Conservation (phyloP, 2,329 filamentous ascomycete species). For the Colletotrichum graminicola region DNA sequence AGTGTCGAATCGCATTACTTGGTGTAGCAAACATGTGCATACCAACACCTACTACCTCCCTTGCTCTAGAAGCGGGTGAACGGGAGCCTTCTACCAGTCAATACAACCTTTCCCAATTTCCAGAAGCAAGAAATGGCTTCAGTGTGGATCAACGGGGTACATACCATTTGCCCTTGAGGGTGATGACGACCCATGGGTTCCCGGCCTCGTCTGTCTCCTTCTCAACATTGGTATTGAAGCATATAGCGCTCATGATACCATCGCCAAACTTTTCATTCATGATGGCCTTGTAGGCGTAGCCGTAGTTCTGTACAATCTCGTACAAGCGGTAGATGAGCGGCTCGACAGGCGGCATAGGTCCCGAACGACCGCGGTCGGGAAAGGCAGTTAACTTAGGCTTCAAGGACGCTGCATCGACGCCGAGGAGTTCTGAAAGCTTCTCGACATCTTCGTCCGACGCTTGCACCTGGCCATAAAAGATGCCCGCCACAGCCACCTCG, state of each 20-base stretch:
- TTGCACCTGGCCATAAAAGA: slow-evolving; percentile 90
- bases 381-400: slow-evolving; percentile 76
- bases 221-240: slow-evolving; percentile 90
- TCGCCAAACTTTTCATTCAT: slow-evolving; percentile 95
- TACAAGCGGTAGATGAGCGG: slow-evolving; percentile 91
- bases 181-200: slow-evolving; percentile 86
- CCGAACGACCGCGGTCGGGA: slow-evolving; percentile 82
- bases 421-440: slow-evolving; percentile 75
- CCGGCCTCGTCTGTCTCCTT: slow-evolving; percentile 92
- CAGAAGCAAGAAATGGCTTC: neutral
- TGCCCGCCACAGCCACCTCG: slow-evolving; percentile 86
- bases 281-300: slow-evolving; percentile 94
- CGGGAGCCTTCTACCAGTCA: slow-evolving; percentile 49
- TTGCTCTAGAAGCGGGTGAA: slow-evolving; percentile 52
- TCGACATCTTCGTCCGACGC: slow-evolving; percentile 76
- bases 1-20: neutral
- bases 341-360: slow-evolving; percentile 87
- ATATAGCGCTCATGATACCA: slow-evolving; percentile 97
- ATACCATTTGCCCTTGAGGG: slow-evolving; percentile 84
- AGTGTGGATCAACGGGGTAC: slow-evolving; percentile 66
- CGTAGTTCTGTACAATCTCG: slow-evolving; percentile 97
- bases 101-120: neutral
- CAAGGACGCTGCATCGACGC: slow-evolving; percentile 68
- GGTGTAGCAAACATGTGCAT: neutral
- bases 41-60: neutral